These are phyloP conservation scores for Trichoderma sp. DNA, from an alignment of 2,329 filamentous ascomycete genomes.

Conservation along the genomic window DNA sequence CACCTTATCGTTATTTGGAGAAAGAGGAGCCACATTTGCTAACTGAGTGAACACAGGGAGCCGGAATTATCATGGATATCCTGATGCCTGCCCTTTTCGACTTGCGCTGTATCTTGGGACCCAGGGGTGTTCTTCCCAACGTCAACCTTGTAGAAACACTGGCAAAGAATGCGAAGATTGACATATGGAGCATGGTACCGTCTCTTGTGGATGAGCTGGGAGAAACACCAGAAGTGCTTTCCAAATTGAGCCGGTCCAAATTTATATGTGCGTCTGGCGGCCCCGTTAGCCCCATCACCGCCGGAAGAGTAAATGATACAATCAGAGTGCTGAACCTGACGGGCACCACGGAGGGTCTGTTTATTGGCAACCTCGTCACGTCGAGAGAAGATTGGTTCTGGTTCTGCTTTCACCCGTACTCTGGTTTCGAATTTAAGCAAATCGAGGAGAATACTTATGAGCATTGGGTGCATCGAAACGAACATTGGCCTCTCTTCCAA, in stretches of 20 bases:
- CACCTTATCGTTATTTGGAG: too few species aligned
- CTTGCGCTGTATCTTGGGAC: constrained; percentile 38
- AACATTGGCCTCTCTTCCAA: constrained; percentile 31
- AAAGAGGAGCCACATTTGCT: neutral
- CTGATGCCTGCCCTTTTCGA: constrained; percentile 37
- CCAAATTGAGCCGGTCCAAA: constrained; percentile 33
- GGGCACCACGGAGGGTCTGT: constrained; percentile 36
- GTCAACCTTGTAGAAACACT: constrained; percentile 36
- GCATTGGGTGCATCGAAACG: constrained; percentile 35
- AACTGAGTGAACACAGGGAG: constrained; percentile 30
- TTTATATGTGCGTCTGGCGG: constrained; percentile 38
- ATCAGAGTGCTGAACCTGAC: constrained; percentile 33
- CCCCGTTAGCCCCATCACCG: neutral
- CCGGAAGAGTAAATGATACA: neutral
- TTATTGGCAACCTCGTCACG: constrained; percentile 34
- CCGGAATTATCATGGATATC: constrained; percentile 43
- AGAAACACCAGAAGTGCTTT: constrained; percentile 32
- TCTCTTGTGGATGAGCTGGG: constrained; percentile 37
- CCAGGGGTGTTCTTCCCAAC: constrained; percentile 36
- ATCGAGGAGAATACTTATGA: constrained; percentile 32
- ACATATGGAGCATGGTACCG: constrained; percentile 40
- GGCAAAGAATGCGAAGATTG: constrained; percentile 34
- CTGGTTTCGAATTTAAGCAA: constrained; percentile 36
- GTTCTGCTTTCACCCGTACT: constrained; percentile 36
- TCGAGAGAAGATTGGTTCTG: constrained; percentile 33